Base-by-base conservation (phyloP, 768 basidiomycete genomes). In the Suillus cothurnatus region DNA sequence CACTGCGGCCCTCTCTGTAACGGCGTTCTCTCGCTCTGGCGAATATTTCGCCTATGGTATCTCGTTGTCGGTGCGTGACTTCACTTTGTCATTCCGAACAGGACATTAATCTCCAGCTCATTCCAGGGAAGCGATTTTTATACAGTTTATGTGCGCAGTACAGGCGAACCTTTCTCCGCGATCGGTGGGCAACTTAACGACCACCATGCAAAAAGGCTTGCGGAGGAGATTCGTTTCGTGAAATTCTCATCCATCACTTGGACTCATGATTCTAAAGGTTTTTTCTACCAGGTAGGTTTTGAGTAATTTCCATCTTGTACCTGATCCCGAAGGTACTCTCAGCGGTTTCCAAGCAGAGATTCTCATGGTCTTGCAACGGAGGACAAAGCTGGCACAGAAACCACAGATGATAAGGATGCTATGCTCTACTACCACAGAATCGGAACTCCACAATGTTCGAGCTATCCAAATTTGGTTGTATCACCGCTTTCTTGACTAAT, bases 21-120 rank as follows among this genome's bases (percentile, higher is more conserved):
- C 82, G 26, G 81, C 85, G 41, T 91, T 93, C 74, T 91, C 90
- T 15, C 81, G 71, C 49, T 83, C 80, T 59, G 93, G 90, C 36
- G 84, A 88, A 74, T 88, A 87, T 69, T 92, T 84, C 72, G 93
- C 90, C 2, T 93, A 93, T 70, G 90, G 85, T n/a, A 79, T 93
- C 19, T 90, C 90, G 21, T 78, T 85, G 60, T 92, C 91, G 61
- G 91, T 88, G 72, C 67, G 85, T 77, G 8, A 67, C 31, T 26
- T 57, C 59, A 21, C 28, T 6, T 55, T 61, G 31, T 61, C 34
- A 57, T 65, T 62, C 28, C 19, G 58, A 28, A 31, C 12, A 21
- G 26, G 57, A 31, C 26, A 1, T 59, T 59, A 47, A 38, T 64
- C 52, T 62, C 31, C 60, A 53, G 17, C 43, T 9, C 31, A 45